These are phyloP conservation scores for Fusarium dimerum DNA, from an alignment of 2,329 filamentous ascomycete genomes.

Conservation along the genomic window DNA sequence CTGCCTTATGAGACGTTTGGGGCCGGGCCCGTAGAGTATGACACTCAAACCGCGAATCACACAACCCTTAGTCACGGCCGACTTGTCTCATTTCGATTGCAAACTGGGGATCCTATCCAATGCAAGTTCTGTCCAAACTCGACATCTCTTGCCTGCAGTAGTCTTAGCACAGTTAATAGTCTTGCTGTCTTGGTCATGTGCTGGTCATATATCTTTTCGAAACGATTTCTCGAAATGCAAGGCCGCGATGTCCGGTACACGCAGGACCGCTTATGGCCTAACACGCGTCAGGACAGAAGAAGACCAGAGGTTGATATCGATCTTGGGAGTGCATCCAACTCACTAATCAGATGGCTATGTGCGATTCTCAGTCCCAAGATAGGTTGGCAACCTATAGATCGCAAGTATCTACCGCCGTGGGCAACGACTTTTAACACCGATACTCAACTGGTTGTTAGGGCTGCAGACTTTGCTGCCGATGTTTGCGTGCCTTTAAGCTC, in stretches of 20 bases:
- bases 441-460: neutral
- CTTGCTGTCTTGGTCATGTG: slow-evolving; percentile 6
- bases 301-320: neutral
- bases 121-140: no score
- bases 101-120: no score
- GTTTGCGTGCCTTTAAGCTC: neutral
- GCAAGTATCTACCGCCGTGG: neutral
- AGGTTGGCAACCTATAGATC: neutral
- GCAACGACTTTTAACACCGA: neutral
- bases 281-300: neutral
- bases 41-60: no score
- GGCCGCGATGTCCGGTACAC: slow-evolving; percentile 1
- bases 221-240: slow-evolving; percentile 8
- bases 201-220: slow-evolving; percentile 4
- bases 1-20: no score
- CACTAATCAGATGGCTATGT: slow-evolving; percentile 4
- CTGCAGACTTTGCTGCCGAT: neutral
- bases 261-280: slow-evolving; percentile 1
- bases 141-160: neutral
- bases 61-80: no score
- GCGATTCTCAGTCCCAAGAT: slow-evolving; percentile 3
- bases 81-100: no score
- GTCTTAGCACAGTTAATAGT: neutral
- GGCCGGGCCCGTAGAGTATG: no score
- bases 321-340: neutral